Evolutionary conservation across 2,329 filamentous ascomycete genomes (phyloP).

Genomic region (Talaromyces atroroseus): DNA sequence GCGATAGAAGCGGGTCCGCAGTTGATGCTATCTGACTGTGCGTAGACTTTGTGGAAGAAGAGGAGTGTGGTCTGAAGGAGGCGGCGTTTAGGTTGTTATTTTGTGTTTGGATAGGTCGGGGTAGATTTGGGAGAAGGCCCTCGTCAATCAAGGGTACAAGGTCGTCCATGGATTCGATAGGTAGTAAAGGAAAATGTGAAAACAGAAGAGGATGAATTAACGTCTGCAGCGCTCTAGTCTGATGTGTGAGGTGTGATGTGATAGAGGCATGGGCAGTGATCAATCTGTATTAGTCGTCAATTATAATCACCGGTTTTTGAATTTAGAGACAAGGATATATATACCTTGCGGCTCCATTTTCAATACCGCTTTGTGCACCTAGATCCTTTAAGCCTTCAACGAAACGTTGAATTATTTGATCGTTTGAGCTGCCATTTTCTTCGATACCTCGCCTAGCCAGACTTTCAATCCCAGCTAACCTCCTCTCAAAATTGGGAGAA

Average conservation of each 20-base stretch:
- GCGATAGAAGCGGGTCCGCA: conserved; percentile 53
- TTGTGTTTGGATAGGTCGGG: conserved; percentile 36
- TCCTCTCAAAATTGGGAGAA: conserved; percentile 49
- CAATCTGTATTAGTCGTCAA: conserved; percentile 36
- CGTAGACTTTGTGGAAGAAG: conserved; percentile 20
- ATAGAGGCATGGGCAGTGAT: conserved; percentile 55
- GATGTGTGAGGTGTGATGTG: conserved; percentile 55
- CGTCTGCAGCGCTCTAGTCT: conserved; percentile 55
- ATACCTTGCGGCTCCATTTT: conserved; percentile 53
- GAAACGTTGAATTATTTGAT: conserved; percentile 49
- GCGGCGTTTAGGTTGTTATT: conserved; percentile 18
- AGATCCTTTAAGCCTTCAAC: conserved; percentile 49
- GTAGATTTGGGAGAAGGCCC: conserved; percentile 48
- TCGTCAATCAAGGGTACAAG: conserved; percentile 53
- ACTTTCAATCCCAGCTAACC: conserved; percentile 52
- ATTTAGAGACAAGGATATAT: conserved; percentile 12
- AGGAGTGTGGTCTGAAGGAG: conserved; percentile 21
- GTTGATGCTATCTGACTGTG: conserved; percentile 17
- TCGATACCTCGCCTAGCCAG: conserved; percentile 50
- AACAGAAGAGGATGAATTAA: conserved; percentile 55
- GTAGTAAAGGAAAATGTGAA: conserved; percentile 50
- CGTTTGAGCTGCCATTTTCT: conserved; percentile 47
- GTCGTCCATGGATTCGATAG: conserved; percentile 50
- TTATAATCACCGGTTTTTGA: background rate
- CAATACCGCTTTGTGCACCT: conserved; percentile 51